These are phyloP conservation scores for Malbranchea zuffiana DNA, from an alignment of 2,329 filamentous ascomycete genomes.

Conservation along the genomic window DNA sequence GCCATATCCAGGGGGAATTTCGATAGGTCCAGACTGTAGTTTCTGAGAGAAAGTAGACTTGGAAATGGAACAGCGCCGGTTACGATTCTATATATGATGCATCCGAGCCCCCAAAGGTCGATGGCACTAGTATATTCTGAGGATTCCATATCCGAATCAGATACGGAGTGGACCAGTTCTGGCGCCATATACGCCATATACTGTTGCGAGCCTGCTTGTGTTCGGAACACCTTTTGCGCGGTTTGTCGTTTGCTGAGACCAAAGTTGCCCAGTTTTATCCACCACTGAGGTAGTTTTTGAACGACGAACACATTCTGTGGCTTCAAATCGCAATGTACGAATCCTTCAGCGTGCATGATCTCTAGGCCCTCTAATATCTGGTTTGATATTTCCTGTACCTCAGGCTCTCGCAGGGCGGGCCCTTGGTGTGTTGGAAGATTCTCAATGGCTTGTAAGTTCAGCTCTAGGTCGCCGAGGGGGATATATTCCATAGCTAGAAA, in stretches of 20 bases:
- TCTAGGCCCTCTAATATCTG: constrained; percentile 28
- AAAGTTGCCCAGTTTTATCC: constrained; percentile 20
- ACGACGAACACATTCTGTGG: constrained; percentile 22
- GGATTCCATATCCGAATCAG: background rate
- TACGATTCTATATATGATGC: no score
- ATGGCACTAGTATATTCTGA: background rate
- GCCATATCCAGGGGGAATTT: no score
- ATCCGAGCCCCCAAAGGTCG: no score
- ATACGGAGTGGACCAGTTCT: background rate
- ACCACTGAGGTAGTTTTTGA: constrained; percentile 11
- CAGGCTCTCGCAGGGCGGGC: constrained; percentile 20
- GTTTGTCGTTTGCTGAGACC: constrained; percentile 17
- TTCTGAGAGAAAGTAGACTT: no score
- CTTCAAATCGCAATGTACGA: constrained; percentile 31
- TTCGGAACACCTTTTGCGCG: background rate
- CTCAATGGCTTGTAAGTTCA: no score
- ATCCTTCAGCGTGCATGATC: constrained; percentile 27
- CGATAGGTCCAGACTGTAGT: no score
- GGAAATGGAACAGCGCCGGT: no score
- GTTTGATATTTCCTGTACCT: constrained; percentile 20
- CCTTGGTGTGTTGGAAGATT: constrained; percentile 18
- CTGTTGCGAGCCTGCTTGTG: background rate
- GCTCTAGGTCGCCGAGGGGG: constrained; percentile 26
- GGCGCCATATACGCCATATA: background rate
- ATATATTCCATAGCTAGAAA: constrained; percentile 34